These are phyloP conservation scores for Juglanconis sp. DNA, from an alignment of 2,329 filamentous ascomycete genomes.

Conservation along the genomic window DNA sequence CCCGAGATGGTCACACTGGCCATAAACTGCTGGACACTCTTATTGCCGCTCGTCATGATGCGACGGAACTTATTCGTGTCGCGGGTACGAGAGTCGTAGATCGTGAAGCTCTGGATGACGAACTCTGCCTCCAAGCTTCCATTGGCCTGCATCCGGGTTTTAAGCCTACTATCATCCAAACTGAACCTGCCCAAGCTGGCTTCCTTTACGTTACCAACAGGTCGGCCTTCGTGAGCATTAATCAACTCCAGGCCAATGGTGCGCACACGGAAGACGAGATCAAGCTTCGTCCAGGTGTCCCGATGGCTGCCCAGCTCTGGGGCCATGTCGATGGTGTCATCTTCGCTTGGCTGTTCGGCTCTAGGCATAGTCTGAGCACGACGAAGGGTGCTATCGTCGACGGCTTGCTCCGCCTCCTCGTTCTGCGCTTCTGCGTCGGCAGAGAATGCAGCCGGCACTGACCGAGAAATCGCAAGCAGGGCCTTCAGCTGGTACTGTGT, in stretches of 20 bases:
- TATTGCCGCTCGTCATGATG: slow-evolving; percentile 97
- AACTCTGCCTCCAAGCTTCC: slow-evolving; percentile 89
- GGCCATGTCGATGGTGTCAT: slow-evolving; percentile 50
- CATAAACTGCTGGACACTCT: slow-evolving; percentile 96
- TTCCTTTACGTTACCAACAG: slow-evolving; percentile 72
- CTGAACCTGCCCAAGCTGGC: slow-evolving; percentile 92
- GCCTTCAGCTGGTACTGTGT: slow-evolving; percentile 92
- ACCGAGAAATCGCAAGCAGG: slow-evolving; percentile 79
- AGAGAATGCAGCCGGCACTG: slow-evolving; percentile 83
- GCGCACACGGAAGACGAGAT: slow-evolving; percentile 84
- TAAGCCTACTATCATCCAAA: slow-evolving; percentile 86
- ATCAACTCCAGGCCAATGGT: slow-evolving; percentile 87
- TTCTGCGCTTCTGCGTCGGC: slow-evolving; percentile 69
- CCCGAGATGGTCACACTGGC: slow-evolving; percentile 91
- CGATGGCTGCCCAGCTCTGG: slow-evolving; percentile 69
- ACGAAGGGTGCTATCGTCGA: slow-evolving; percentile 56
- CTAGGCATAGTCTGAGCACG: slow-evolving; percentile 46
- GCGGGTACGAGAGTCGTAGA: slow-evolving; percentile 82
- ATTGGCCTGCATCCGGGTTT: slow-evolving; percentile 89
- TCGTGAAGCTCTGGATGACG: slow-evolving; percentile 89
- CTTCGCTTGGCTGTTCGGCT: slow-evolving; percentile 43
- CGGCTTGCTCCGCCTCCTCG: slow-evolving; percentile 70
- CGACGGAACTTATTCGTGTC: slow-evolving; percentile 95
- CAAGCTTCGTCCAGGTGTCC: slow-evolving; percentile 86
- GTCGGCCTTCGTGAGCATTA: slow-evolving; percentile 69